A percentile compares a stretch with the other conserved stretches of the same genome.
Conservation (phyloP, 768 basidiomycete genomes). For the Antrodiella citrinella region DNA sequence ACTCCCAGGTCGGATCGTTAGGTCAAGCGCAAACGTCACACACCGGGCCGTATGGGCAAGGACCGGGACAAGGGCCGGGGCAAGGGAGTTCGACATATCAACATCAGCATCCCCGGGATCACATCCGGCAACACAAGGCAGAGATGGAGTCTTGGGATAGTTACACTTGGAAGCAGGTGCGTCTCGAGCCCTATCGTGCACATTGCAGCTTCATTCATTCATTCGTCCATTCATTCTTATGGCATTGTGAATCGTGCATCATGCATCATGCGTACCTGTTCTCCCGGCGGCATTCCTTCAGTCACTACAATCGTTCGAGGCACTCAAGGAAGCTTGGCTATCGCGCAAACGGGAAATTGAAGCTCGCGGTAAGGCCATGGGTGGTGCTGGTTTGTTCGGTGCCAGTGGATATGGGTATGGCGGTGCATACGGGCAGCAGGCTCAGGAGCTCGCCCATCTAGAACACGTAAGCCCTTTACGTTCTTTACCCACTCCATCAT, state of each 20-base stretch:
- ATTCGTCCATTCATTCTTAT: conserved; percentile 5
- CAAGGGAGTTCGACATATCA: conserved; percentile 17
- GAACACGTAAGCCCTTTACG: conserved; percentile 40
- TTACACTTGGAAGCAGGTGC: conserved; percentile 62
- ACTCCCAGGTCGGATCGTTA: conserved; percentile 11
- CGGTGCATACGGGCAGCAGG: conserved; percentile 14
- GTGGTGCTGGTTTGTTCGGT: conserved; percentile 34
- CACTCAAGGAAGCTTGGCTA: conserved; percentile 61
- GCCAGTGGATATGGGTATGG: conserved; percentile 12
- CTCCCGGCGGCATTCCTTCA: conserved; percentile 14
- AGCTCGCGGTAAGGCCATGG: conserved; percentile 34
- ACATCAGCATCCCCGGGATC: conserved; percentile 59
- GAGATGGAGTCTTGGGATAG: conserved; percentile 68
- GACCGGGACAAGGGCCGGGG: neutral
- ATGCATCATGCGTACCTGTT: no score
- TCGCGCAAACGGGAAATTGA: conserved; percentile 48
- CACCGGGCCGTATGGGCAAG: neutral
- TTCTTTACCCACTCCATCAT: neutral
- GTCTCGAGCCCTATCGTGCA: neutral
- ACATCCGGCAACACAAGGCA: conserved; percentile 54
- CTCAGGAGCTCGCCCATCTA: conserved; percentile 44
- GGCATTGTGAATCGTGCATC: no score
- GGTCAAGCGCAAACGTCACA: conserved; percentile 2
- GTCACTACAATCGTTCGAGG: conserved; percentile 42
- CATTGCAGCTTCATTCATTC: neutral